Base-by-base conservation (phyloP, 345 rosid species). In the Jatropha curcas region DNA sequence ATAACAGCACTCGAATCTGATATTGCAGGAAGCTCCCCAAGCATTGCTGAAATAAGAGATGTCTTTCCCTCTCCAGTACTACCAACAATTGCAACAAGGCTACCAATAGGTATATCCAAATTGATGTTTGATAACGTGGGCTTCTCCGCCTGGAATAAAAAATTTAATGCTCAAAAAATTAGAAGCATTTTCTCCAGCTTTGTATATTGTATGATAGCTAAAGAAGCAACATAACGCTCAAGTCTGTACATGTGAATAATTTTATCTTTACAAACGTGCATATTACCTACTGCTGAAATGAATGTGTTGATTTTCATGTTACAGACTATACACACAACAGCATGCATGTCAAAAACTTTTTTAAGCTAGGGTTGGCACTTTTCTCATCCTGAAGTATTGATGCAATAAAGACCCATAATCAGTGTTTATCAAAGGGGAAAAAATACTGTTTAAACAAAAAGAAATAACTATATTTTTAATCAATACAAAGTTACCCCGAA, bases 41-140 rank as follows among this genome's bases (percentile, higher is more conserved):
- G 97, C 97, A 95, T 93, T 71, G 99, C 98, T 22, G 98, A 95
- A 78, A 91, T 74, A 76, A 95, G 85, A 4, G 99, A 92, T 65
- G 99, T 93, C 83, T 95, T 95, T 77, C 99, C 99, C 85, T 92
- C 99, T 67, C 99, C 99, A 25, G 99, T 92, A 79, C 98, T 84
- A 60, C 99, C 99, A 83, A 95, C 99, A 66, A 95, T 65, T 22
- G 99, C 99, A 74, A 95, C 98, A 77, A 95, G 83, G 88, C 93
- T 90, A 30, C 99, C 99, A 67, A 83, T 22, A 61, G 98, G 98
- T 74, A 95, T 64, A 80, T 91, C 96, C 84, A 92, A 74, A 81
- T 91, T 92, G 82, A 95, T 81, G 76, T 95, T 83, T 74, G 93
- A 95, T 81, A 95, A 83, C 56, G 98, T 84, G 28, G 96, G 94